Evolutionary conservation across 768 basidiomycete species (phyloP).

Genomic region (Agaricus subrufescens): DNA sequence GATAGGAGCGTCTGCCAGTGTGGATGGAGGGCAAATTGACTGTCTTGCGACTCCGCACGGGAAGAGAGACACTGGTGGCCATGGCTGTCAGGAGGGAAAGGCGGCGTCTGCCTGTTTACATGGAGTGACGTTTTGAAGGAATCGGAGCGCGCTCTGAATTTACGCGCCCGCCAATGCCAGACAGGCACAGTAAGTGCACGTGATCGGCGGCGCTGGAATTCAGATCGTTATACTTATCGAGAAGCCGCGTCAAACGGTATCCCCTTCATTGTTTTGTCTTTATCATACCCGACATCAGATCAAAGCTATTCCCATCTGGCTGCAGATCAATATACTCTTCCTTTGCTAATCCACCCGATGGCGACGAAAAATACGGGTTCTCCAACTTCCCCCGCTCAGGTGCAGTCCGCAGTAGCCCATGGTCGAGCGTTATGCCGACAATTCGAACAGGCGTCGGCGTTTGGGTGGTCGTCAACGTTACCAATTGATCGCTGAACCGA

Average conservation of each 20-base stretch:
- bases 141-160: too few relatives aligned
- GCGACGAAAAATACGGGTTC: slow-evolving; percentile 8
- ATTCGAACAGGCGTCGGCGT: slow-evolving; percentile 75
- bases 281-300: slow-evolving; percentile 78
- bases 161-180: too few relatives aligned
- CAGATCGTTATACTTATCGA: too few relatives aligned
- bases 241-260: too few relatives aligned
- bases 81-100: background rate
- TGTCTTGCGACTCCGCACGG: slow-evolving; percentile 1
- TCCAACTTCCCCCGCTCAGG: slow-evolving; percentile 41
- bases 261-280: background rate
- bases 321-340: slow-evolving; percentile 80
- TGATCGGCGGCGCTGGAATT: too few relatives aligned
- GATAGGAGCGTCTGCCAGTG: background rate
- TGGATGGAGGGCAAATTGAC: slow-evolving; percentile 1
- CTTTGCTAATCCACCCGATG: slow-evolving; percentile 15
- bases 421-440: slow-evolving; percentile 78
- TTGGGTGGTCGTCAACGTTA: slow-evolving; percentile 73
- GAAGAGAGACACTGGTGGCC: background rate
- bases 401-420: slow-evolving; percentile 83
- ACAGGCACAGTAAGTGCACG: too few relatives aligned
- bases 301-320: slow-evolving; percentile 96
- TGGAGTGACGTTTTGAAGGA: background rate
- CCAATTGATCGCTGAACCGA: slow-evolving; percentile 65
- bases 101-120: background rate